Conservation (phyloP, 176 grass and related monocot species). For the Avena eriantha region DNA sequence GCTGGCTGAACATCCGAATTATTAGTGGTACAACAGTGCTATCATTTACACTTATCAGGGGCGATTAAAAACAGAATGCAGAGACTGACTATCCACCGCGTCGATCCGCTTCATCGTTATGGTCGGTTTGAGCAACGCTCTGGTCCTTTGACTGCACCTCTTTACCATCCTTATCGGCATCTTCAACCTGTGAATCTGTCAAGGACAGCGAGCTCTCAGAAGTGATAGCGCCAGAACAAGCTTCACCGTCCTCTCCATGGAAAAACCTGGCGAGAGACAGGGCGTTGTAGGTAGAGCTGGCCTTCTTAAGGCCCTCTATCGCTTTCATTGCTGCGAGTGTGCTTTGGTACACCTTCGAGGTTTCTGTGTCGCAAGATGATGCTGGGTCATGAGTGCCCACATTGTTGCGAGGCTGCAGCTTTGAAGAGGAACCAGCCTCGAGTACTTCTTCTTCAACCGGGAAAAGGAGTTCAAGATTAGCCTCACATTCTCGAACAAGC, state of each 20-base stretch:
- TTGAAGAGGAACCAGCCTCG: constrained; percentile 63
- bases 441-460: constrained; percentile 88
- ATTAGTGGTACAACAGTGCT: constrained; percentile 36
- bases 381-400: constrained; percentile 23
- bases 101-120: neutral
- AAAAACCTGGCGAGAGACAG: constrained; percentile 87
- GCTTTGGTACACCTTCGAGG: constrained; percentile 73
- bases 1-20: constrained; percentile 25
- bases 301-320: constrained; percentile 79
- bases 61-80: neutral
- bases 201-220: constrained; percentile 67
- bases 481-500: constrained; percentile 90
- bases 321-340: constrained; percentile 86
- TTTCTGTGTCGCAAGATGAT: constrained; percentile 54
- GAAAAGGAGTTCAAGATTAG: constrained; percentile 87
- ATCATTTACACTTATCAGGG: constrained; percentile 47
- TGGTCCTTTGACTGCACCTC: constrained; percentile 63
- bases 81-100: constrained; percentile 39
- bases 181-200: constrained; percentile 57
- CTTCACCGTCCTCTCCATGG: constrained; percentile 66
- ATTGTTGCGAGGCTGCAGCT: constrained; percentile 26
- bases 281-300: constrained; percentile 91
- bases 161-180: constrained; percentile 59
- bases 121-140: neutral
- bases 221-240: constrained; percentile 76